Evolutionary conservation across 1,284 basidiomycete species (phyloP).

Genomic region (Ceratobasidium sp.): DNA sequence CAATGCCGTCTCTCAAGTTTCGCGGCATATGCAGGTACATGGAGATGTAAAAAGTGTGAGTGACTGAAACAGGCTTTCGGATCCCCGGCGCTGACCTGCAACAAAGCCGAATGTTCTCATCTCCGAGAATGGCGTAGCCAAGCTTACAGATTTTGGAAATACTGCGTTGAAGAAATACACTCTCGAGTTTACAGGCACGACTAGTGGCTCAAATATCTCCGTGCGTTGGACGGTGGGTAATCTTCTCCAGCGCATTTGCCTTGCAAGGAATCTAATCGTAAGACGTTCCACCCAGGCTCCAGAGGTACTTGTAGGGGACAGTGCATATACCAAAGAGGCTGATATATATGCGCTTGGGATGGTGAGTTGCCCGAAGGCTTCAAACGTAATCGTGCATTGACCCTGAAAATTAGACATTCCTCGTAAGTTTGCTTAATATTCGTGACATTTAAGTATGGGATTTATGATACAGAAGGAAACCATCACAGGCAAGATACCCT

Average conservation of each 20-base stretch:
- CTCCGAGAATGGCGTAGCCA: not conserved
- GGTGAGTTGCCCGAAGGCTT: not conserved
- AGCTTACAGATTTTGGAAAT: conserved; percentile 11
- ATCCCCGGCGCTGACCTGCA: not conserved
- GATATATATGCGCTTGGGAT: conserved; percentile 36
- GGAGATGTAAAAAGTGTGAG: conserved; percentile 31
- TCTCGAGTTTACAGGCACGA: conserved; percentile 15
- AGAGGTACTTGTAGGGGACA: conserved; percentile 4
- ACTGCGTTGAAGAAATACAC: conserved; percentile 6
- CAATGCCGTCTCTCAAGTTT: too few species aligned
- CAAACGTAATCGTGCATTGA: not conserved
- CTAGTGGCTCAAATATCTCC: not conserved
- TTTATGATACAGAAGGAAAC: not conserved
- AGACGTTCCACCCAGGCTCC: conserved; percentile 5
- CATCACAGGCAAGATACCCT: not conserved
- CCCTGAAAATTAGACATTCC: not conserved
- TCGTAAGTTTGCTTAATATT: not conserved
- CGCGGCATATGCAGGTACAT: not conserved
- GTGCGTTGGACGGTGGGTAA: conserved; percentile 8
- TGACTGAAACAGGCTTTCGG: too few species aligned
- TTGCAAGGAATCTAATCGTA: not conserved
- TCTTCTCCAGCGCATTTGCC: not conserved
- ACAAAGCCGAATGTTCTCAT: not conserved
- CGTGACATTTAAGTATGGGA: not conserved
- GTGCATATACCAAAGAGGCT: not conserved